Evolutionary conservation across 306 rosid species (phyloP), one percentile per base, ranked within the genome.

Genomic region (Prinsepia uniflora): DNA sequence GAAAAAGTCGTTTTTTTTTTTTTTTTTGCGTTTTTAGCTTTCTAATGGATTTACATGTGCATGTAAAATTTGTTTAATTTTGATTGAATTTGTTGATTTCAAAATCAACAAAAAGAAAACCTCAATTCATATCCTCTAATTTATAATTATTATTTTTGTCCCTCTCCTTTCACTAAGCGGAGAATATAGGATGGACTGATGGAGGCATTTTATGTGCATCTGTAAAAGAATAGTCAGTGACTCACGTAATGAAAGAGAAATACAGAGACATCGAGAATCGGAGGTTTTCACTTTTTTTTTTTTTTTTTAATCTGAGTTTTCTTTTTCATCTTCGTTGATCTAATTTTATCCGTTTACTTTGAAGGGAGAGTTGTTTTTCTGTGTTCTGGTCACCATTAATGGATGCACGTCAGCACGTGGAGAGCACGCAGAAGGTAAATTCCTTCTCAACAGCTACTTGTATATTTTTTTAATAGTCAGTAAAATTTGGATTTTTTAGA

Each of bases 401-500:
- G 84, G 85, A 42, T 71, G 83, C 90, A 80, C 86, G 86, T 88
- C 90, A 77, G 83, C 90, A 80, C 86, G 86, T 88, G 93, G 79
- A 76, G 4, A 73, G 58, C 83, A n/a, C n/a, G 76, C 72, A 74
- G 64, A 49, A 77, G 85, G 85, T 78, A 68, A 78, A 76, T 79
- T 82, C 77, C 70, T 68, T 72, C 79, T 72, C 71, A 68, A 57
- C 67, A 65, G 59, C 62, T 71, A 70, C 73, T 74, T 72, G 69
- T 70, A 70, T 58, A 70, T 43, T 64, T 12, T 12, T 10, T 52
- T 52, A 47, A 39, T 65, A 74, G 63, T 65, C 75, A 47, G 63
- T 60, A 34, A 65, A 54, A 76, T 83, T 72, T 76, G 36, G 36
- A 3, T 1, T 30, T 54, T 75, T 7, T 45, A 47, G 48, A 72